phyloP scores from a whole-genome alignment of 148 eudicot species.

The Drosera capensis region DNA sequence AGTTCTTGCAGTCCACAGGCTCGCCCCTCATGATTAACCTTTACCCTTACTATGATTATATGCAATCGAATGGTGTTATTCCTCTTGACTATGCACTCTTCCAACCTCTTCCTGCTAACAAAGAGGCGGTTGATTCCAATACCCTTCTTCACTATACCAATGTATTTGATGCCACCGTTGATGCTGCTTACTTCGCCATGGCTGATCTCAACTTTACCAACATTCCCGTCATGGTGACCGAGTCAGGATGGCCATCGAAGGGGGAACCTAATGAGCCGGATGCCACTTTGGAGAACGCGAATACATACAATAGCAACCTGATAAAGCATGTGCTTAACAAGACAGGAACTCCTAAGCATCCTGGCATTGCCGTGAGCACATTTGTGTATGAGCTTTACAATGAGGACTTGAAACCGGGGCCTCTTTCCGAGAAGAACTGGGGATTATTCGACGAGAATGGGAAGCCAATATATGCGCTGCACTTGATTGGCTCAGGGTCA shows the following conservation, averaged over 20 bases:
- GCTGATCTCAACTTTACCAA: conserved; percentile 56
- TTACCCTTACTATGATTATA: conserved; percentile 78
- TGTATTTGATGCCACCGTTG: conserved; percentile 80
- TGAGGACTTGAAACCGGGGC: conserved; percentile 57
- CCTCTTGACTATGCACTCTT: conserved; percentile 79
- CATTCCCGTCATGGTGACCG: conserved; percentile 69
- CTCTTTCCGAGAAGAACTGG: conserved; percentile 75
- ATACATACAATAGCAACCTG: conserved; percentile 75
- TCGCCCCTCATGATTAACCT: conserved; percentile 63
- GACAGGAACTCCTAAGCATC: conserved; percentile 77
- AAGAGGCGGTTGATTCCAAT: conserved; percentile 78
- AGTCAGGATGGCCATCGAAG: conserved; percentile 88
- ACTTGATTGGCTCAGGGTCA: conserved; percentile 36
- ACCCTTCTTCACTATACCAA: conserved; percentile 72
- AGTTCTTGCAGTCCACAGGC: conserved; percentile 49
- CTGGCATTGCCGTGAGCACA: conserved; percentile 56
- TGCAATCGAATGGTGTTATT: conserved; percentile 68
- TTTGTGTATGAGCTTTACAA: conserved; percentile 79
- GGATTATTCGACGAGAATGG: conserved; percentile 68
- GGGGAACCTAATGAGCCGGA: conserved; percentile 66
- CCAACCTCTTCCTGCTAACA: conserved; percentile 51
- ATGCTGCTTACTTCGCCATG: conserved; percentile 87
- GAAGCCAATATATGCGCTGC: conserved; percentile 37
- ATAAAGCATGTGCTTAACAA: conserved; percentile 53
- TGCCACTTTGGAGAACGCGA: conserved; percentile 64